A percentile compares a stretch with the other conserved stretches of the same genome.
Evolutionary conservation across 78 protist genomes (phyloP).

Genomic region (Dictyostelium citrinum): DNA sequence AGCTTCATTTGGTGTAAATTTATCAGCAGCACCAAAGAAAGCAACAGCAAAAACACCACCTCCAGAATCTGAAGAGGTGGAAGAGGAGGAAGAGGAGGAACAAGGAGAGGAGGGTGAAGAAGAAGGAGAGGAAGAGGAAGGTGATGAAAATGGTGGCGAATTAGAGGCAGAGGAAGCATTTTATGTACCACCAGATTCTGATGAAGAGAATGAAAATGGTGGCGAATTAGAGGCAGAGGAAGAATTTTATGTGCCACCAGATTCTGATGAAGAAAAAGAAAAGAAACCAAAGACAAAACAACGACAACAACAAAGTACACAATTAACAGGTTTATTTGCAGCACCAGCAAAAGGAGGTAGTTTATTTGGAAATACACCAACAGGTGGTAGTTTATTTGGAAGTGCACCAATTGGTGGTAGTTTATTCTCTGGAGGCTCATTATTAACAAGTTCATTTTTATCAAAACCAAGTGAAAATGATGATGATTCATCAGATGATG

Average conservation of each 20-base stretch:
- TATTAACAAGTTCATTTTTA: not conserved
- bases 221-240: not conserved
- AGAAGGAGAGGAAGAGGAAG: not conserved
- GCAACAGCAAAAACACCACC: not conserved
- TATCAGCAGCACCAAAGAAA: not conserved
- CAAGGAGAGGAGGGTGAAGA: not conserved
- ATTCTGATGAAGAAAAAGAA: not conserved
- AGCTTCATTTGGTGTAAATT: not conserved
- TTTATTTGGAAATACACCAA: not conserved
- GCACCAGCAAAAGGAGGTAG: not conserved
- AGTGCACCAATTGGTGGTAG: not conserved
- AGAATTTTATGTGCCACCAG: not conserved
- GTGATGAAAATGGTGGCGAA: not conserved
- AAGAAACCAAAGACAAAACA: not conserved
- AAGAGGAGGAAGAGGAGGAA: not conserved
- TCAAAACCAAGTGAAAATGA: not conserved
- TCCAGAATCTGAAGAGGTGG: not conserved
- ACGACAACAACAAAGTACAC: not conserved
- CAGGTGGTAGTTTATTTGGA: not conserved
- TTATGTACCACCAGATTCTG: not conserved
- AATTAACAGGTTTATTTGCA: not conserved
- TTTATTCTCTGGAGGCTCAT: not conserved
- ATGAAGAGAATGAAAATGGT: not conserved
- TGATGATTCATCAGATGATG: not conserved
- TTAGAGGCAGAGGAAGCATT: not conserved